A percentile compares a stretch with the other conserved stretches of the same genome.
Conservation (phyloP, 2,329 filamentous ascomycete species). For the Coleophoma cylindrospora region DNA sequence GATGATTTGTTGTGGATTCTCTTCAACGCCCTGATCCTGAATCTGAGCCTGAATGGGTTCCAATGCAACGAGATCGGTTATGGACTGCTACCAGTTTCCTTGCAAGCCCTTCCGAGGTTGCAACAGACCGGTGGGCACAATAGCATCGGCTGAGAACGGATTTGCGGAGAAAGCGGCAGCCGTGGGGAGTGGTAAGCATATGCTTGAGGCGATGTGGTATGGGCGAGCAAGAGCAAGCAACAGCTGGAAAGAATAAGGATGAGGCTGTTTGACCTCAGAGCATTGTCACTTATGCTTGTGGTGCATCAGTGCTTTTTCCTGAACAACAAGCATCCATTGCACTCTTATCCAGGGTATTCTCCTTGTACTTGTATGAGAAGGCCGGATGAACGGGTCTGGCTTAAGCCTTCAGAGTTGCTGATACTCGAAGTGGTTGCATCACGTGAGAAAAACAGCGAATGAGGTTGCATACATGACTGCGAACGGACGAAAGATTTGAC, state of each 20-base stretch:
- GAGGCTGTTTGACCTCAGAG: not conserved
- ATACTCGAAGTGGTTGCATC: not conserved
- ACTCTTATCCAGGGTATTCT: not conserved
- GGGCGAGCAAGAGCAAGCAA: too few relatives aligned
- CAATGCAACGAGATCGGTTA: not conserved
- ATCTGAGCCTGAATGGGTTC: not conserved
- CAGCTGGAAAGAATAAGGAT: not conserved
- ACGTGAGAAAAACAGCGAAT: not conserved
- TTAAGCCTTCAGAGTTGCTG: not conserved
- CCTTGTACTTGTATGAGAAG: conserved; percentile 2
- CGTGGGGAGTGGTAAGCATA: not conserved
- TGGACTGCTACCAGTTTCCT: not conserved
- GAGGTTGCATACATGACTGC: not conserved
- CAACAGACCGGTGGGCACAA: too few relatives aligned
- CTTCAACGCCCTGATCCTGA: not conserved
- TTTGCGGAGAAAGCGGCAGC: not conserved
- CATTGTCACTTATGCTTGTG: too few relatives aligned
- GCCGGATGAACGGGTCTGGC: not conserved
- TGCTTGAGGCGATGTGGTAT: too few relatives aligned
- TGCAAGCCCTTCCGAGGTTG: too few relatives aligned
- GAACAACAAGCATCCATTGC: not conserved
- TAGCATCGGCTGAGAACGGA: too few relatives aligned
- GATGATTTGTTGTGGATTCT: too few relatives aligned
- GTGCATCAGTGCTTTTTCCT: not conserved
- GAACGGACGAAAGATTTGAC: not conserved